These are phyloP conservation scores for Diaporthe sp. DNA, from an alignment of 2,329 filamentous ascomycete species.

Conservation along the genomic window DNA sequence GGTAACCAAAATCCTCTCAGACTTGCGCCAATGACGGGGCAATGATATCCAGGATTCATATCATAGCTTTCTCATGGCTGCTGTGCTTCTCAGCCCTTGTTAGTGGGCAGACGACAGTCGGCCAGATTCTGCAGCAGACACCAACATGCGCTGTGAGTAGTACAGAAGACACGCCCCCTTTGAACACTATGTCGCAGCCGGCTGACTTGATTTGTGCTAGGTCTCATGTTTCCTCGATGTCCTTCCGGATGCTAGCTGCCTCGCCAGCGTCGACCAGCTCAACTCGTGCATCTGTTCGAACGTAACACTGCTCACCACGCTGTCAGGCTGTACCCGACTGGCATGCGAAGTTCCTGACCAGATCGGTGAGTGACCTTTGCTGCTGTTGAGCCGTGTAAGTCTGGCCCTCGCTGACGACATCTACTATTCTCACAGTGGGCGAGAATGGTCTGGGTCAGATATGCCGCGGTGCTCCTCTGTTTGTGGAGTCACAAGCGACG, in stretches of 20 bases:
- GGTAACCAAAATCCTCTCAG: neutral
- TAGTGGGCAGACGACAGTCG: conserved; percentile 29
- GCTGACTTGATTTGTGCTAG: neutral
- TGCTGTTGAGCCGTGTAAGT: neutral
- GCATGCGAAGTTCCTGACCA: conserved; percentile 30
- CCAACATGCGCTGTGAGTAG: conserved; percentile 33
- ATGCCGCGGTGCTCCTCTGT: conserved; percentile 19
- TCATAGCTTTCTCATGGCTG: conserved; percentile 26
- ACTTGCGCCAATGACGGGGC: conserved; percentile 10
- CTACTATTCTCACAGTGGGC: neutral
- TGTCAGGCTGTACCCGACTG: conserved; percentile 31
- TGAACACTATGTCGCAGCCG: neutral
- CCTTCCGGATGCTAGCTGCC: neutral
- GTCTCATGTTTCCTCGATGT: conserved; percentile 26
- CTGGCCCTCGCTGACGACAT: neutral
- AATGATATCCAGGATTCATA: conserved; percentile 23
- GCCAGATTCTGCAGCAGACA: conserved; percentile 22
- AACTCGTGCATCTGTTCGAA: conserved; percentile 35
- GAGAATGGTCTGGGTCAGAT: neutral
- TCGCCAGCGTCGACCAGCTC: conserved; percentile 14
- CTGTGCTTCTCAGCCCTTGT: conserved; percentile 30
- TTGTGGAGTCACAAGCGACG: conserved; percentile 20
- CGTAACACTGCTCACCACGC: conserved; percentile 19
- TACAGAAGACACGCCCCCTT: neutral
- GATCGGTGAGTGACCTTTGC: neutral